phyloP scores from a whole-genome alignment of 441 rosid genomes.

The Raphanus hybrid region DNA sequence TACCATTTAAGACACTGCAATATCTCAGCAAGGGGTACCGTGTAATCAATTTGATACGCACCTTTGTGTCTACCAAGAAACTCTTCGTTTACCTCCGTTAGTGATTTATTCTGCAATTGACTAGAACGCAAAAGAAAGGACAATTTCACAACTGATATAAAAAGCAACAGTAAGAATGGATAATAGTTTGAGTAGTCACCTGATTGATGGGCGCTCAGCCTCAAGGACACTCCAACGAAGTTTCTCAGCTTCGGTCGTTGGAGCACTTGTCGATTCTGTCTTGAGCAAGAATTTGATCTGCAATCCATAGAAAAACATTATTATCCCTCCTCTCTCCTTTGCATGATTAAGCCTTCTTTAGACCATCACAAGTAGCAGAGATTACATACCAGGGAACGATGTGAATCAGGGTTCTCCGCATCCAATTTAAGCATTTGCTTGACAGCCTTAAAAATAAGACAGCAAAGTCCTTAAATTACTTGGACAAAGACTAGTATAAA shows the following conservation, averaged over 20 bases:
- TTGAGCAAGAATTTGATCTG: constrained; percentile 92
- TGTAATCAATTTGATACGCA: constrained; percentile 39
- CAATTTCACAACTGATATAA: constrained; percentile 22
- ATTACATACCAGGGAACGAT: constrained; percentile 86
- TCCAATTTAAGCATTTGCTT: constrained; percentile 88
- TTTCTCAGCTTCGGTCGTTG: constrained; percentile 76
- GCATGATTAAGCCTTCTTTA: constrained; percentile 12
- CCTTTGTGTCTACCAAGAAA: constrained; percentile 87
- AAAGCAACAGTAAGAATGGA: not conserved
- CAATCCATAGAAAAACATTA: constrained; percentile 27
- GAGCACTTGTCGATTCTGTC: constrained; percentile 66
- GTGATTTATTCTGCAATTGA: constrained; percentile 82
- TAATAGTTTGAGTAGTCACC: constrained; percentile 52
- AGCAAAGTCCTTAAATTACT: constrained; percentile 1
- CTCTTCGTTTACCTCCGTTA: constrained; percentile 73
- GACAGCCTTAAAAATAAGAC: constrained; percentile 65
- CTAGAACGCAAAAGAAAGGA: constrained; percentile 49
- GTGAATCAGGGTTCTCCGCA: constrained; percentile 90
- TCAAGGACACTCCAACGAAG: constrained; percentile 91
- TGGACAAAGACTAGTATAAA: not conserved
- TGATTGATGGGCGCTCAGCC: constrained; percentile 88
- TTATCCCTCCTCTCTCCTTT: constrained; percentile 4
- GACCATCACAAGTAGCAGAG: constrained; percentile 3
- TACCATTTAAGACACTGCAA: constrained; percentile 5
- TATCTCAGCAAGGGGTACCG: not conserved